phyloP scores from a whole-genome alignment of 2,329 filamentous ascomycete species.

The Plectosphaerella sp. region DNA sequence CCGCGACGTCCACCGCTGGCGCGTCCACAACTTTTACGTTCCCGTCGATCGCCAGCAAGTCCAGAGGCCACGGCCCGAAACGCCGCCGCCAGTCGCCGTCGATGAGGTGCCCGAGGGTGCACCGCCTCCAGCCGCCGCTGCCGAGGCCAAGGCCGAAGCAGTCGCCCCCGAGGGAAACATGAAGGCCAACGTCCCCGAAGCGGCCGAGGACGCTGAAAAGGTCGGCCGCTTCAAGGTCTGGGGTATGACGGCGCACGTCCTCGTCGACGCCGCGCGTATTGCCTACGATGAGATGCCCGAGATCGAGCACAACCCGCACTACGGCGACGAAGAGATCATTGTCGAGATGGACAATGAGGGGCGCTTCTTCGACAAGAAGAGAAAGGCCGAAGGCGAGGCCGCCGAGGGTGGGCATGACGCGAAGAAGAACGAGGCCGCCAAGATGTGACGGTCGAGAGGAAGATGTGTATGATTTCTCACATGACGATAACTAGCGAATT shows the following conservation, averaged over 20 bases:
- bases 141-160: constrained; percentile 2
- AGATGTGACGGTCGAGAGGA: constrained; percentile 6
- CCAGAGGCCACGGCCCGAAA: constrained; percentile 43
- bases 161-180: constrained; percentile 15
- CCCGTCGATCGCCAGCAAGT: constrained; percentile 70
- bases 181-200: constrained; percentile 37
- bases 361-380: constrained; percentile 39
- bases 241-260: constrained; percentile 88
- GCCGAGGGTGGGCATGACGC: constrained; percentile 14
- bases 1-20: constrained; percentile 71
- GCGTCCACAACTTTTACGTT: constrained; percentile 88
- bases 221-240: constrained; percentile 74
- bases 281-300: constrained; percentile 80
- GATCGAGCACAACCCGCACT: constrained; percentile 64
- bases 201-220: constrained; percentile 41
- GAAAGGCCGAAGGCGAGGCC: constrained; percentile 16
- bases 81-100: not conserved
- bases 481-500: too few relatives aligned
- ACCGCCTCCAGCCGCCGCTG: not conserved
- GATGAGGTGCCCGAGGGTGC: constrained; percentile 11
- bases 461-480: not conserved
- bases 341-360: constrained; percentile 39
- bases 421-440: constrained; percentile 9
- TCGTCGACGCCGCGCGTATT: constrained; percentile 82
- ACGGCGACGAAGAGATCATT: constrained; percentile 51